Base-by-base conservation (phyloP, 108 stramenopile genomes). In the Pseudonitzschia delicatissima region DNA sequence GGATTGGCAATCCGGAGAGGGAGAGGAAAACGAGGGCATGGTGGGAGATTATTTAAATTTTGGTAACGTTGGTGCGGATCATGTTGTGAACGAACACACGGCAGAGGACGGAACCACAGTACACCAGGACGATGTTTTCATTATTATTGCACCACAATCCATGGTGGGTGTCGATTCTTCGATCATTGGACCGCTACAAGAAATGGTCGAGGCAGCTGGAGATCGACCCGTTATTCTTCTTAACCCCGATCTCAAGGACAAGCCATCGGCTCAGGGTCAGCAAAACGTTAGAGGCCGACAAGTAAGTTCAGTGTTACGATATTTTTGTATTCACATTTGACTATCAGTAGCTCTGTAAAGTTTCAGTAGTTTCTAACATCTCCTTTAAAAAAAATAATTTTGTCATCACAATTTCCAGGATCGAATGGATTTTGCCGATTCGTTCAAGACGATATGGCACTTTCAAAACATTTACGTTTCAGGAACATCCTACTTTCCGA, bases 21-120 rank as follows among this genome's bases (percentile, higher is more conserved):
- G 92, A 7, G 92, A 93, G 74, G 71, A 77, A 59, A 90, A 93
- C 68, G 92, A 93, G 52, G 92, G 92, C 2, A 93, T 93, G 86
- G 81, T 93, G 9, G 92, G 92, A 21, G 60, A 86, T 49, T 90
- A 82, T 35, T 61, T 93, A 9, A 84, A 80, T 32, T 93, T 93
- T 79, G 92, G 92, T 31, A 65, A 48, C 44, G 71, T 93, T 29
- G 92, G 88, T 13, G 85, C 78, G 61, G 87, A 93, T 28, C 88
- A 93, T 60, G 92, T 93, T 21, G 77, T 88, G 34, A 80, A 90
- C 65, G 74, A 39, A 20, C 71, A 78, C 34, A 79, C 47, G 20
- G 57, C 75, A 44, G 62, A 72, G 17, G 77, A 83, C 28, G 73
- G 73, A 5, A 47, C 59, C 1, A 64, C 66, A 37, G 66, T 72